A percentile compares a stretch with the other conserved stretches of the same genome.
These are phyloP conservation scores for Rhodotorula sp. DNA, from an alignment of 1,284 basidiomycete genomes.

Conservation along the genomic window DNA sequence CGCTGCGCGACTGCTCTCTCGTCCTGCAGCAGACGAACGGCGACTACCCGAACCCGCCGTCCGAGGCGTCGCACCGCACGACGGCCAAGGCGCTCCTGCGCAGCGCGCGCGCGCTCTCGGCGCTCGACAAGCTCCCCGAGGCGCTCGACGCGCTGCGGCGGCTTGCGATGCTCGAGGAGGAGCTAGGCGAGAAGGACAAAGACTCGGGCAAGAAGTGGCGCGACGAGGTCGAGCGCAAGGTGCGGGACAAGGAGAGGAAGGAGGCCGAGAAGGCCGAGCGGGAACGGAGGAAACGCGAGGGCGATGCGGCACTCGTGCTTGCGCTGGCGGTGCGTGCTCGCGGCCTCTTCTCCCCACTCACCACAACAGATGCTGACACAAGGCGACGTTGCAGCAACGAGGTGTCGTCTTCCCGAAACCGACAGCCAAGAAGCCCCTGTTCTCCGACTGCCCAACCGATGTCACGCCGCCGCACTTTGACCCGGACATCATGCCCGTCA, in stretches of 20 bases:
- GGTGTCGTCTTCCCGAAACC: slow-evolving; percentile 60
- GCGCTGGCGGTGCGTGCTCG: slow-evolving; percentile 63
- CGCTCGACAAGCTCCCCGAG: slow-evolving; percentile 72
- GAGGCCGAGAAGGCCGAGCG: slow-evolving; percentile 58
- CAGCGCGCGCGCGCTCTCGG: slow-evolving; percentile 71
- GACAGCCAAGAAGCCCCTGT: slow-evolving; percentile 30
- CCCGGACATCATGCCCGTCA: slow-evolving; percentile 47
- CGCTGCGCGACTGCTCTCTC: slow-evolving; percentile 77
- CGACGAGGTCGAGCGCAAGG: slow-evolving; percentile 44
- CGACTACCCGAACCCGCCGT: slow-evolving; percentile 35
- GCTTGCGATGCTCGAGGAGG: slow-evolving; percentile 51
- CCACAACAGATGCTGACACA: not conserved
- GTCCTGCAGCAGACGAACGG: slow-evolving; percentile 58
- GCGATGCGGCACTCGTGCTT: slow-evolving; percentile 56
- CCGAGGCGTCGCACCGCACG: slow-evolving; percentile 41
- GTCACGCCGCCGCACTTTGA: slow-evolving; percentile 58
- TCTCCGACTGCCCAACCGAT: slow-evolving; percentile 48
- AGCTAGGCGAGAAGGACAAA: slow-evolving; percentile 12
- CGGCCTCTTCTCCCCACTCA: not conserved
- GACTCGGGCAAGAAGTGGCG: slow-evolving; percentile 53
- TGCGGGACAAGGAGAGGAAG: slow-evolving; percentile 53
- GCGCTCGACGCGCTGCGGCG: slow-evolving; percentile 74
- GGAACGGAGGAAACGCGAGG: slow-evolving; percentile 57
- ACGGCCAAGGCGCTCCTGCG: slow-evolving; percentile 82
- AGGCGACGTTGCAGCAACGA: slow-evolving; percentile 58